phyloP scores from a whole-genome alignment of 768 basidiomycete genomes.

The Auricularia heimuer region DNA sequence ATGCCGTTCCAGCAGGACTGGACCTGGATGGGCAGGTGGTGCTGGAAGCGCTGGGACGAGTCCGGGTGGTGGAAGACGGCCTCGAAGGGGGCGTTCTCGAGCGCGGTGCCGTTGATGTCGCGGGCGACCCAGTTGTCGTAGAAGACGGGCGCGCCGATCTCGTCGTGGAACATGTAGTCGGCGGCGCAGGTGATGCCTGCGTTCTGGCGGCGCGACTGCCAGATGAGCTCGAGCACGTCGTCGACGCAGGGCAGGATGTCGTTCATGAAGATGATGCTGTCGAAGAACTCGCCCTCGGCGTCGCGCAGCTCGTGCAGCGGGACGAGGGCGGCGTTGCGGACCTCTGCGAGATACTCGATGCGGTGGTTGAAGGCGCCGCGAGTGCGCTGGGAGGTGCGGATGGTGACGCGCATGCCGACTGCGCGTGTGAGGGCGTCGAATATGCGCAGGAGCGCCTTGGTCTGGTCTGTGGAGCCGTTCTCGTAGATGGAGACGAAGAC shows the following conservation, averaged over 20 bases:
- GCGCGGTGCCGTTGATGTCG: constrained; percentile 95
- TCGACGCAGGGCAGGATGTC: constrained; percentile 97
- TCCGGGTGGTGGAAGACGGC: constrained; percentile 78
- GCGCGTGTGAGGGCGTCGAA: constrained; percentile 87
- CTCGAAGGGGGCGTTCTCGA: constrained; percentile 97
- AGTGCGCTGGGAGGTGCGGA: constrained; percentile 85
- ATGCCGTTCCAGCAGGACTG: constrained; percentile 99
- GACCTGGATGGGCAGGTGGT: constrained; percentile 89
- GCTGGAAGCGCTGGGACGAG: constrained; percentile 74
- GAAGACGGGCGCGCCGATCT: constrained; percentile 86
- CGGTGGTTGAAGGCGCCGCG: constrained; percentile 97
- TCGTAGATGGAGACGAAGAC: constrained; percentile 98
- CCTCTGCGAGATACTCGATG: constrained; percentile 99
- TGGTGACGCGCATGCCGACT: constrained; percentile 87
- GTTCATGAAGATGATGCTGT: constrained; percentile 98
- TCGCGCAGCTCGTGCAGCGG: constrained; percentile 92
- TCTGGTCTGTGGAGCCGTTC: constrained; percentile 98
- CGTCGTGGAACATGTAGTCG: constrained; percentile 99
- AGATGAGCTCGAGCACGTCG: constrained; percentile 95
- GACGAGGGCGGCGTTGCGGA: constrained; percentile 95
- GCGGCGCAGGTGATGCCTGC: constrained; percentile 97
- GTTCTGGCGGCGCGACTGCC: constrained; percentile 86
- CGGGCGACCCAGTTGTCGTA: constrained; percentile 99
- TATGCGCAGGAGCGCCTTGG: constrained; percentile 89
- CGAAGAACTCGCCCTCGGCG: constrained; percentile 86